Evolutionary conservation across 2,329 filamentous ascomycete genomes (phyloP), one percentile per base, ranked within the genome.

Genomic region (Podosphaera leucotricha): DNA sequence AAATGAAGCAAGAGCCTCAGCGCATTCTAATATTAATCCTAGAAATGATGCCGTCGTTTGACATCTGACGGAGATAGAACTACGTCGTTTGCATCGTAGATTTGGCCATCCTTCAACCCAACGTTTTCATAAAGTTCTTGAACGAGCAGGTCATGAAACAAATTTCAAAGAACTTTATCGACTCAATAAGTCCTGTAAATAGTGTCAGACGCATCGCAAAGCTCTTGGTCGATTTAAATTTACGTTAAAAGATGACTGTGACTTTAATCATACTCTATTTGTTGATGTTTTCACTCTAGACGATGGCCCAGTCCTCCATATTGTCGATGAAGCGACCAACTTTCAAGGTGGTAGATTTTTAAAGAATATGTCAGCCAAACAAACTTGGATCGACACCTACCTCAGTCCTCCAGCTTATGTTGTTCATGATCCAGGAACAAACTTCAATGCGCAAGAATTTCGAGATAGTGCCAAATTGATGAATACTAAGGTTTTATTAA

Each of bases 301-400:
- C 13, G 24, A 35, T 26, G 22, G 45, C 6, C 37, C 35, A 10
- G 15, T 46, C 1, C n/a, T 47, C 30, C 26, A 47, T 33, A 30
- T 46, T 24, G 28, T 47, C 6, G 36, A 47, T 28, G 40, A 45
- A 37, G 21, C 6, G 15, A 47, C 26, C 18, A 21, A 18, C 19
- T 47, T 43, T 16, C 38, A 41, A 21, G 41, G 36, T n/a, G 46
- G 10, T 8, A 47, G 43, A 43, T 47, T 15, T 22, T 18, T 47
- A 26, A 13, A 38, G 11, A 42, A 42, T 20, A 33, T 33, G 3
- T 33, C 22, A 28, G 15, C 41, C 2, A 43, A 40, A 24, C 18
- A 43, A 11, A 19, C 5, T 15, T 42, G 19, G 26, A 42, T 42
- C 28, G n/a, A 35, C 35, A 42, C 40, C n/a, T 35, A 35, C 13